Evolutionary conservation across 257 asterid genomes (phyloP).

Genomic region (Anisodus tanguticus): DNA sequence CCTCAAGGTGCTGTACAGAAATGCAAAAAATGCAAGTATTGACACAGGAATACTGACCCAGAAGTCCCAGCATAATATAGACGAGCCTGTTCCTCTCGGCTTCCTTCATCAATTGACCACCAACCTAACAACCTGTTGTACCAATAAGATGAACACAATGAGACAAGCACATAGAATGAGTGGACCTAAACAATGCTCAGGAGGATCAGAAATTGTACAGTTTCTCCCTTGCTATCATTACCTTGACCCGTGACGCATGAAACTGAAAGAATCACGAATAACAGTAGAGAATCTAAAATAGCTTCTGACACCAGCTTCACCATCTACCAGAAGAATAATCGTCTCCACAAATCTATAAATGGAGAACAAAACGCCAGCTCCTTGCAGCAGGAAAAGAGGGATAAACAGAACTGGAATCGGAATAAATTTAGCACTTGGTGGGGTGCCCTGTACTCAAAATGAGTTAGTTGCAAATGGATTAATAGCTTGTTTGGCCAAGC

Average conservation of each 20-base stretch:
- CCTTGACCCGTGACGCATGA: constrained; percentile 89
- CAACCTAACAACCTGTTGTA: constrained; percentile 86
- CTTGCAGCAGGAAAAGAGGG: constrained; percentile 92
- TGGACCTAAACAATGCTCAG: neutral
- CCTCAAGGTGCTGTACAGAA: neutral
- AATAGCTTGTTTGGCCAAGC: neutral
- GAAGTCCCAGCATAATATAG: constrained; percentile 68
- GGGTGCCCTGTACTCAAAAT: constrained; percentile 74
- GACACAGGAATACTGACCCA: constrained; percentile 53
- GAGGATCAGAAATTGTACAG: constrained; percentile 24
- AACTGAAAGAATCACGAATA: constrained; percentile 72
- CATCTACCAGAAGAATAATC: constrained; percentile 41
- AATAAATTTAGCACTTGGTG: constrained; percentile 64
- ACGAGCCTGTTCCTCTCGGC: constrained; percentile 94
- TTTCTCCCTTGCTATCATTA: constrained; percentile 32
- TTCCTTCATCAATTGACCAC: constrained; percentile 99
- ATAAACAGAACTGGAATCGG: constrained; percentile 76
- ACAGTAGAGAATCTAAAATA: constrained; percentile 58
- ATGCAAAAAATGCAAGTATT: neutral
- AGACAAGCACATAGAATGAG: constrained; percentile 27
- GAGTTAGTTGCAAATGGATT: constrained; percentile 26
- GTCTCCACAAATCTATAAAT: constrained; percentile 66
- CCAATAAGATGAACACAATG: constrained; percentile 26
- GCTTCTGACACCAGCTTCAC: constrained; percentile 57
- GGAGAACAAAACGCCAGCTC: constrained; percentile 78